A percentile compares a stretch with the other conserved stretches of the same genome.
Conservation (phyloP, 371 early-diverging fungal genomes). For the Haplosporangium sp. region DNA sequence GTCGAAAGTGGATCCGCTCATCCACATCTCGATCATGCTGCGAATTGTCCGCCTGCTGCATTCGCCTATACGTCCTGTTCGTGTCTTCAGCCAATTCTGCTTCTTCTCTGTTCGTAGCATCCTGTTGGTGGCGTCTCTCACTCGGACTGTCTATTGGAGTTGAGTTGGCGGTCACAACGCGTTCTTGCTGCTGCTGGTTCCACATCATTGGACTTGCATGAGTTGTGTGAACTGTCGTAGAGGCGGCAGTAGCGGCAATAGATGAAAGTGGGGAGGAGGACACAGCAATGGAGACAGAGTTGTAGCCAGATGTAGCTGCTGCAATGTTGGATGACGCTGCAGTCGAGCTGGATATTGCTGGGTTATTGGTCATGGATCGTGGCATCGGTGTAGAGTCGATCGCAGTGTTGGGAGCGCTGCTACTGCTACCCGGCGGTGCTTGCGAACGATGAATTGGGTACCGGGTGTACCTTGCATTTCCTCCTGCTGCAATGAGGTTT, state of each 20-base stretch:
- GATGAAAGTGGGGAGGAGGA: constrained; percentile 13
- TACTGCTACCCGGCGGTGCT: background rate
- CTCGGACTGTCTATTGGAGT: no score
- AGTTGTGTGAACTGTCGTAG: no score
- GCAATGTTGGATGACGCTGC: constrained; percentile 12
- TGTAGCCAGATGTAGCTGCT: constrained; percentile 12
- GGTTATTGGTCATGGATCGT: constrained; percentile 37
- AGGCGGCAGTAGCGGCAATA: background rate
- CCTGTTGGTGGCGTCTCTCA: no score
- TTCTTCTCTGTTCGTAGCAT: no score
- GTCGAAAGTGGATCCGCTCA: constrained; percentile 45
- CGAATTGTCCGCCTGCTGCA: no score
- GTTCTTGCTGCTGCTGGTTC: no score
- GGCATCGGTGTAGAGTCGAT: constrained; percentile 40
- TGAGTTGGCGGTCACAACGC: no score
- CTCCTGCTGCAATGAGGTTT: constrained; percentile 10
- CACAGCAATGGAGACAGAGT: constrained; percentile 24
- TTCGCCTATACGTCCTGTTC: background rate
- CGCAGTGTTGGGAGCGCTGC: background rate
- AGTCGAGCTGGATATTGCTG: constrained; percentile 3
- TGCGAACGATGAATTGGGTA: background rate
- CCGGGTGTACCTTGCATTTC: no score
- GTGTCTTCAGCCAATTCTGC: no score
- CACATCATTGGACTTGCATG: no score
- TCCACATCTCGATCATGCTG: constrained; percentile 14